These are phyloP conservation scores for Platanthera guangdongensis DNA, from an alignment of 106 monocot species.

Conservation along the genomic window DNA sequence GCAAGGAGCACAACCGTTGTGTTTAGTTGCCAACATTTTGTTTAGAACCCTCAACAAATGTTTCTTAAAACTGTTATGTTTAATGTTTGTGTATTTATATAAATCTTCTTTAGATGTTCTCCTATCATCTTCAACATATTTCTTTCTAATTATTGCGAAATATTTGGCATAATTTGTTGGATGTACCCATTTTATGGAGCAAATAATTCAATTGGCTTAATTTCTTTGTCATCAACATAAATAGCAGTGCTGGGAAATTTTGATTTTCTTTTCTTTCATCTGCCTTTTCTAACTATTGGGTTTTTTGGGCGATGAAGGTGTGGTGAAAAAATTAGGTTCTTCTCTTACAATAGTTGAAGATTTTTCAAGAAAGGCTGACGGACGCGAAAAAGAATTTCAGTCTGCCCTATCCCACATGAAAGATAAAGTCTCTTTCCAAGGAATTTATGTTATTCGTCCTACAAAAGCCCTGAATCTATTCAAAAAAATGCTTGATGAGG, in stretches of 20 bases:
- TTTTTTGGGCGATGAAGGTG: constrained; percentile 39
- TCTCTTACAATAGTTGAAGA: constrained; percentile 48
- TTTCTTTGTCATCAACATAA: neutral
- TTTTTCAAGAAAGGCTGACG: constrained; percentile 45
- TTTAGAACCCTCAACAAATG: too few relatives aligned
- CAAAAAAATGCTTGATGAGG: constrained; percentile 81
- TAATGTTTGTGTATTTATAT: too few relatives aligned
- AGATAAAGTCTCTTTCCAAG: constrained; percentile 37
- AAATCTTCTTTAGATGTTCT: too few relatives aligned
- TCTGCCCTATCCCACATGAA: constrained; percentile 54
- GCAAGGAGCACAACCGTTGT: too few relatives aligned
- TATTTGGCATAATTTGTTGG: neutral
- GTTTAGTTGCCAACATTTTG: too few relatives aligned
- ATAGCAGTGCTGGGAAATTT: neutral
- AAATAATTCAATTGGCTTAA: neutral
- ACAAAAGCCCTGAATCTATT: constrained; percentile 50
- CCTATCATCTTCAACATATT: neutral
- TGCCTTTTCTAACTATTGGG: neutral
- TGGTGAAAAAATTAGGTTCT: constrained; percentile 50
- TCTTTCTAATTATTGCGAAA: neutral
- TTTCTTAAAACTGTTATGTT: too few relatives aligned
- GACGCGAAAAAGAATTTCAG: constrained; percentile 33
- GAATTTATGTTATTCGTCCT: constrained; percentile 36
- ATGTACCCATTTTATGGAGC: neutral
- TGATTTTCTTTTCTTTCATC: neutral